Conservation (phyloP, 2,329 filamentous ascomycete genomes). For the Pyrenophora seminiperda region DNA sequence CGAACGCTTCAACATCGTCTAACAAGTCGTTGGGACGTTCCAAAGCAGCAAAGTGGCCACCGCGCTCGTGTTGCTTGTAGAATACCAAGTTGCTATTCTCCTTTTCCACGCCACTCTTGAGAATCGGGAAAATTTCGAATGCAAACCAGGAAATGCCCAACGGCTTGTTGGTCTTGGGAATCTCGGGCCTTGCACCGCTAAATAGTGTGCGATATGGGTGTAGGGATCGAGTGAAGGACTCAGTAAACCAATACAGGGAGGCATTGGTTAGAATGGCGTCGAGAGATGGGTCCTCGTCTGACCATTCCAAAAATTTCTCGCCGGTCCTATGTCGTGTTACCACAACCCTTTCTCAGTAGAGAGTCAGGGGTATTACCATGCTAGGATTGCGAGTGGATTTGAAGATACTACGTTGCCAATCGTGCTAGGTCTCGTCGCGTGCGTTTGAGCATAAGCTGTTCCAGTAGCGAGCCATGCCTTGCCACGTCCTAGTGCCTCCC, state of each 20-base stretch:
- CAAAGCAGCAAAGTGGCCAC: conserved; percentile 62
- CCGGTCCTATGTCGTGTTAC: conserved; percentile 50
- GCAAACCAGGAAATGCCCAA: conserved; percentile 54
- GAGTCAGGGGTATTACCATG: conserved; percentile 50
- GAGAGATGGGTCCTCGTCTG: conserved; percentile 50
- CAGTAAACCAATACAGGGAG: conserved; percentile 63
- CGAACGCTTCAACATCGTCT: conserved; percentile 55
- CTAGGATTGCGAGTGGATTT: conserved; percentile 62
- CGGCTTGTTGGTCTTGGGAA: conserved; percentile 42
- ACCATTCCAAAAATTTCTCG: conserved; percentile 64
- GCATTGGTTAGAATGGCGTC: conserved; percentile 58
- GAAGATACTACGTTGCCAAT: conserved; percentile 61
- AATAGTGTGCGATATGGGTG: conserved; percentile 55
- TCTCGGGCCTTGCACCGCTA: conserved; percentile 11
- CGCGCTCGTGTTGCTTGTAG: conserved; percentile 49
- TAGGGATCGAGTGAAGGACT: conserved; percentile 52
- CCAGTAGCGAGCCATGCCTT: conserved; percentile 50
- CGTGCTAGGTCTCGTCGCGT: conserved; percentile 61
- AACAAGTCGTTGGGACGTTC: conserved; percentile 52
- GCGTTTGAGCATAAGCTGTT: conserved; percentile 58
- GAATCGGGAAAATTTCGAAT: conserved; percentile 48
- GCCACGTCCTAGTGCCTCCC: conserved; percentile 15
- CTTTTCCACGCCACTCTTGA: conserved; percentile 47
- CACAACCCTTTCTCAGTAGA: neutral
- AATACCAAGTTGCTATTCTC: conserved; percentile 48